Conservation (phyloP, 108 stramenopile species). For the Fragilaria crotonensis region DNA sequence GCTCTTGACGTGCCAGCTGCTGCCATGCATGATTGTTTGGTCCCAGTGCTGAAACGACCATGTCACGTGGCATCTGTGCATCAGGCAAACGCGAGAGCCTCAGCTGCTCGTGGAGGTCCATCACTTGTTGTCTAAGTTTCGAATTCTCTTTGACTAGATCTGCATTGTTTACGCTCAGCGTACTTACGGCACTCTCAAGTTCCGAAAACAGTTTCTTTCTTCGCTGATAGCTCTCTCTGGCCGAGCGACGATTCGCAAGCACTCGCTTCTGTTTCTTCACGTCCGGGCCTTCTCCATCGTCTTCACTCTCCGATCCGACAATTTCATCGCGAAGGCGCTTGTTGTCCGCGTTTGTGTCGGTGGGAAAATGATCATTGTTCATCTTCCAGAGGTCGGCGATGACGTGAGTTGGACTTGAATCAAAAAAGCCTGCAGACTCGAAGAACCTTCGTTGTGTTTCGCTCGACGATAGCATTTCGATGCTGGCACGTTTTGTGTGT, state of each 20-base stretch:
- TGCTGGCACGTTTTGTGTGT: too few relatives aligned
- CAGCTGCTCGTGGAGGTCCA: not conserved
- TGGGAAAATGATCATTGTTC: too few relatives aligned
- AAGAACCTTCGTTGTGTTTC: too few relatives aligned
- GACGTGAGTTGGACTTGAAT: too few relatives aligned
- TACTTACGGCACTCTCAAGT: slow-evolving; percentile 34
- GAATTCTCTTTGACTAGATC: slow-evolving; percentile 30
- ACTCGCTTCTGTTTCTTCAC: slow-evolving; percentile 13
- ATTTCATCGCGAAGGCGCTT: too few relatives aligned
- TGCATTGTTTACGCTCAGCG: slow-evolving; percentile 27
- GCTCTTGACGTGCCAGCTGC: not conserved
- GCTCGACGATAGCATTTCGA: too few relatives aligned
- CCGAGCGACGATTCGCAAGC: slow-evolving; percentile 45
- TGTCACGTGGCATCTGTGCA: not conserved
- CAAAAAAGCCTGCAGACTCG: too few relatives aligned
- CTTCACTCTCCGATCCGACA: too few relatives aligned
- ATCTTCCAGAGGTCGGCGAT: too few relatives aligned
- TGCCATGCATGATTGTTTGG: not conserved
- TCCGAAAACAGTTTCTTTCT: slow-evolving; percentile 31
- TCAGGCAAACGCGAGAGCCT: not conserved
- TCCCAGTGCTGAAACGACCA: not conserved
- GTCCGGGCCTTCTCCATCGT: not conserved
- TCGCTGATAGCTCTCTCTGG: slow-evolving; percentile 34
- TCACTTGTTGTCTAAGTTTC: slow-evolving; percentile 20
- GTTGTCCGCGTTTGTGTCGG: too few relatives aligned